Percentiles rank a stretch among this genome's conserved stretches.
Evolutionary conservation across 768 basidiomycete genomes (phyloP).

Genomic region (Trichaptum fuscoviolaceum): DNA sequence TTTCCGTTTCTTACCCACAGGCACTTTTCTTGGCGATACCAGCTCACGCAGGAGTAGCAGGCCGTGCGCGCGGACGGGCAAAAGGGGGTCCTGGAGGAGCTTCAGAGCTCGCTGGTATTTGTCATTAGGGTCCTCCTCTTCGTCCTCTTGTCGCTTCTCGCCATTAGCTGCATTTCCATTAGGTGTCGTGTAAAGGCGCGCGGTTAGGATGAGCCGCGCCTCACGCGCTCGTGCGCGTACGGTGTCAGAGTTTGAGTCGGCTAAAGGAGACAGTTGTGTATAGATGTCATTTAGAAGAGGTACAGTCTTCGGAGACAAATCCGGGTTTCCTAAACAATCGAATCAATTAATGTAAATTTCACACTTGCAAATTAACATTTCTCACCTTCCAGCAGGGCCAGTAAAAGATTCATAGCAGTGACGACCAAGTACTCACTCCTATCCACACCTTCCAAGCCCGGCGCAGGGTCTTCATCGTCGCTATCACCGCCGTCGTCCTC

Average conservation of each 20-base stretch:
- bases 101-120: conserved; percentile 85
- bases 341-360: background rate
- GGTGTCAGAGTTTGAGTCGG: conserved; percentile 40
- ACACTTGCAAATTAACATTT: background rate
- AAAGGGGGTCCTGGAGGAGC: conserved; percentile 83
- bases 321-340: conserved; percentile 35
- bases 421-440: conserved; percentile 58
- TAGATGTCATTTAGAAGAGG: conserved; percentile 72
- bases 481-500: conserved; percentile 50
- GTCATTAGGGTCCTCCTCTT: conserved; percentile 43
- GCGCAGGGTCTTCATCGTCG: conserved; percentile 44
- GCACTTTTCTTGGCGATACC: conserved; percentile 38
- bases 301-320: conserved; percentile 52
- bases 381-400: conserved; percentile 84
- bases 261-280: conserved; percentile 51
- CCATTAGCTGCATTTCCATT: conserved; percentile 20
- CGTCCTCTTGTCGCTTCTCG: conserved; percentile 16
- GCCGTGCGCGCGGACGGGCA: conserved; percentile 94
- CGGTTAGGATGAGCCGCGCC: conserved; percentile 79
- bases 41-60: conserved; percentile 77
- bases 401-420: conserved; percentile 74
- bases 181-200: conserved; percentile 64
- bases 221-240: conserved; percentile 64
- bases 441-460: conserved; percentile 26
- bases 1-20: conserved; percentile 9